phyloP scores from a whole-genome alignment of 352 stramenopile species.

The Globisporangium okanoganense region DNA sequence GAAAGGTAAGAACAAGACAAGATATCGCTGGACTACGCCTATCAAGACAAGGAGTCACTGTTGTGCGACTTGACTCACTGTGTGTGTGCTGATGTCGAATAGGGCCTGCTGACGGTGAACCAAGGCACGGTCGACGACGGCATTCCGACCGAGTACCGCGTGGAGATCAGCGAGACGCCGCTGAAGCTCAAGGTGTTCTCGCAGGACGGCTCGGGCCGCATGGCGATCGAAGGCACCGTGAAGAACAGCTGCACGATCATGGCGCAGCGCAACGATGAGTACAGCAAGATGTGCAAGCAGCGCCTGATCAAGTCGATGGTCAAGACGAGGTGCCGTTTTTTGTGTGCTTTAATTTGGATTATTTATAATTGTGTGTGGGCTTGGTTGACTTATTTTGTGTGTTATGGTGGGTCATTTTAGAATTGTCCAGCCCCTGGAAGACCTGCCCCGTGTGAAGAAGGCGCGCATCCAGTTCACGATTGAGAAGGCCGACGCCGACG shows the following conservation, averaged over 20 bases:
- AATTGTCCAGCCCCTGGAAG: constrained; percentile 72
- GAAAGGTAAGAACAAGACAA: constrained; percentile 40
- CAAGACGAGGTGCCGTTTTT: constrained; percentile 49
- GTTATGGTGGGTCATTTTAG: constrained; percentile 17
- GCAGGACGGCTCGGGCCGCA: constrained; percentile 77
- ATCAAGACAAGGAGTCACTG: neutral
- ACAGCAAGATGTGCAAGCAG: constrained; percentile 83
- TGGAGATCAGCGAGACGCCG: constrained; percentile 73
- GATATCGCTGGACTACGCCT: neutral
- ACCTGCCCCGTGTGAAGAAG: constrained; percentile 74
- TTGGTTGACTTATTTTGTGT: neutral
- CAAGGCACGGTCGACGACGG: constrained; percentile 65
- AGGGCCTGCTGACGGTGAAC: constrained; percentile 81
- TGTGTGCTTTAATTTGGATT: neutral
- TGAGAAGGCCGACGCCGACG: constrained; percentile 65
- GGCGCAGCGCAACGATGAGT: constrained; percentile 79
- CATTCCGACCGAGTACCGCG: constrained; percentile 78
- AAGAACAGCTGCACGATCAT: constrained; percentile 87
- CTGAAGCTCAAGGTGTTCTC: constrained; percentile 85
- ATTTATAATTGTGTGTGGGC: neutral
- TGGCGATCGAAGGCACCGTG: constrained; percentile 84
- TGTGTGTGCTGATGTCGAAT: constrained; percentile 2
- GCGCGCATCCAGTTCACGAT: constrained; percentile 82
- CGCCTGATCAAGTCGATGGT: constrained; percentile 86
- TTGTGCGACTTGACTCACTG: neutral